Percentiles rank a stretch among this genome's conserved stretches.
These are phyloP conservation scores for Penicillium rolfsii DNA, from an alignment of 2,329 filamentous ascomycete species.

Conservation along the genomic window DNA sequence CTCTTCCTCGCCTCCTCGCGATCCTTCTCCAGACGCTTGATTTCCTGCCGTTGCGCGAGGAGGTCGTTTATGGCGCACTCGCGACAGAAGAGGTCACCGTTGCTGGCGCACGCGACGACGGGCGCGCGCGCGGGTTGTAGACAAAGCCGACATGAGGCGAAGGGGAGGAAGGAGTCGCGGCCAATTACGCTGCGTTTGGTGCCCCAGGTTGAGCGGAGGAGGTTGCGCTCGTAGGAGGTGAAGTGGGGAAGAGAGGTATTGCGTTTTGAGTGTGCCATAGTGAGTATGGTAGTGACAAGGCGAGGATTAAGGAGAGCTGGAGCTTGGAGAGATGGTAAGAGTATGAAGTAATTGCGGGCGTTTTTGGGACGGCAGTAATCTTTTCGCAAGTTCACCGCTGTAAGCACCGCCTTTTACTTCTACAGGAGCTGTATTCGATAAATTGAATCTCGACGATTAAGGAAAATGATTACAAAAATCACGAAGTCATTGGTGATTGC, in stretches of 20 bases:
- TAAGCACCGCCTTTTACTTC: not conserved
- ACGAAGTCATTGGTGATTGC: not conserved
- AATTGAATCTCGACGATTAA: not conserved
- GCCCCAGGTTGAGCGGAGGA: slow-evolving; percentile 81
- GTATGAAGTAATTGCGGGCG: slow-evolving; percentile 3
- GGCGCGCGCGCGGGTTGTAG: slow-evolving; percentile 79
- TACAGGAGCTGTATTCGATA: too few relatives aligned
- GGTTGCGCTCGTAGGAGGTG: slow-evolving; percentile 83
- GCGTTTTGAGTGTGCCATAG: slow-evolving; percentile 65
- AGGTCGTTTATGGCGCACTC: slow-evolving; percentile 92
- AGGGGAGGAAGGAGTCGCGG: slow-evolving; percentile 89
- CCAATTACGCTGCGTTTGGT: slow-evolving; percentile 79
- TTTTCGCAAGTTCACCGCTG: not conserved
- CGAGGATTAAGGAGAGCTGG: not conserved
- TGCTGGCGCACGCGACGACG: slow-evolving; percentile 76
- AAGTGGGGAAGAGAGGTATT: slow-evolving; percentile 94
- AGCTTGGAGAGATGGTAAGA: not conserved
- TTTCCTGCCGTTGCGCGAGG: slow-evolving; percentile 88
- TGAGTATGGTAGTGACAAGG: not conserved
- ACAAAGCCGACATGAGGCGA: slow-evolving; percentile 86
- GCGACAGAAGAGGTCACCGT: slow-evolving; percentile 90
- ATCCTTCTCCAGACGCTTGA: slow-evolving; percentile 74
- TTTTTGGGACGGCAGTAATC: not conserved
- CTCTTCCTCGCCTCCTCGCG: slow-evolving; percentile 66
- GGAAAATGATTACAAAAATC: not conserved